These are phyloP conservation scores for Raffaelea albimanens DNA, from an alignment of 2,329 filamentous ascomycete species.

Conservation along the genomic window DNA sequence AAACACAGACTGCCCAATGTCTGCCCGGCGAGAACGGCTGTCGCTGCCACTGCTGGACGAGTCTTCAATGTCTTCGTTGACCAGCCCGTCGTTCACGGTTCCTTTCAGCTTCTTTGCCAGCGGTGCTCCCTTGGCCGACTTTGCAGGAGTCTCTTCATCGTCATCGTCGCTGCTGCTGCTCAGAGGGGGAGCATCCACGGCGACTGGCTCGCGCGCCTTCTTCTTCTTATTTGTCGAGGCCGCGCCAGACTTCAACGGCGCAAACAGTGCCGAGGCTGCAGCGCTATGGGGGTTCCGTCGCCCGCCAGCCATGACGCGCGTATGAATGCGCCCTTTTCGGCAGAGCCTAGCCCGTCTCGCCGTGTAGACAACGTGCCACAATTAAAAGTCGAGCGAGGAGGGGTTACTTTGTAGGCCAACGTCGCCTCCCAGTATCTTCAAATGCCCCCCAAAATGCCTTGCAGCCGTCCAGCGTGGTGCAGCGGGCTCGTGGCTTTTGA, in stretches of 20 bases:
- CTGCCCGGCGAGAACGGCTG: conserved; percentile 3
- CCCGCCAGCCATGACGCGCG: no score
- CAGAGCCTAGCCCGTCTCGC: no score
- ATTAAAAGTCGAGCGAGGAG: no score
- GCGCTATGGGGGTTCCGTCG: background rate
- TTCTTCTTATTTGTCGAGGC: background rate
- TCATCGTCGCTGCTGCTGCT: conserved; percentile 8
- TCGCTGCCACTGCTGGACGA: background rate
- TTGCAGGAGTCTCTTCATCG: background rate
- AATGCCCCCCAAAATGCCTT: no score
- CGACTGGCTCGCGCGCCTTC: background rate
- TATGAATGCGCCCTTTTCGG: no score
- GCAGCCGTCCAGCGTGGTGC: no score
- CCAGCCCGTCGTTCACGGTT: background rate
- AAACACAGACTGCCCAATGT: conserved; percentile 7
- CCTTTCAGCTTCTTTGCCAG: background rate
- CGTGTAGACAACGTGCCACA: no score
- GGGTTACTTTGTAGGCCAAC: no score
- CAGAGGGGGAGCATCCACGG: conserved; percentile 11
- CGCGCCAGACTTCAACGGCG: background rate
- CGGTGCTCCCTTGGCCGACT: background rate
- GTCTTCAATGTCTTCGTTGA: background rate
- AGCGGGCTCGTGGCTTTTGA: no score
- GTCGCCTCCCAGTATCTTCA: no score
- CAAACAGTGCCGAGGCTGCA: background rate